Evolutionary conservation across 2,329 filamentous ascomycete genomes (phyloP), one percentile per base, ranked within the genome.

Genomic region (Verticillium klebahnii): DNA sequence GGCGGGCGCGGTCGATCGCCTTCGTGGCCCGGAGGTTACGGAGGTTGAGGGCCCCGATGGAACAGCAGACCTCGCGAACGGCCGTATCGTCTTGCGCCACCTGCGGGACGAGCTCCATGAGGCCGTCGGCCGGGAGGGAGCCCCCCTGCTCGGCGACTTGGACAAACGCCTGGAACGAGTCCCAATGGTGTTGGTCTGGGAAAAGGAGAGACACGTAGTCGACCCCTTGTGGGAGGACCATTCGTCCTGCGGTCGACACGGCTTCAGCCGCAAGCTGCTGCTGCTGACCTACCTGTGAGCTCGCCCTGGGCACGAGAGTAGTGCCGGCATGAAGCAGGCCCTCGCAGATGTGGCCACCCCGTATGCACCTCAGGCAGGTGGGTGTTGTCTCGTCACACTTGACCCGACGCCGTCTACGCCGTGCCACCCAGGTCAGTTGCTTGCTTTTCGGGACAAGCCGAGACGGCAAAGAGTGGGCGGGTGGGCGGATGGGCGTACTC

Each of bases 321-420:
- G 23, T 36, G 8, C n/a, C 37, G 2, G 56, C 34, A 29, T 62
- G 52, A 15, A 60, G 45, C 54, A 52, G 45, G n/a, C 45, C 45
- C 45, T 52, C 45, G 50, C 63, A 64, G 4, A 34, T 8, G n/a
- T 57, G 61, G 31, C 57, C 56, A 12, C 61, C 34, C 32, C 59
- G 57, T 37, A 57, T 40, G 61, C 78, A 81, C 45, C 72, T 73
- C 2, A 67, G 67, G 64, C 78, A 81, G 32, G 67, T 67, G 2
- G 78, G 78, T 7, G 71, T 73, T 5, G 70, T 68, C 63, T 80
- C 76, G 60, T 81, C 78, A 64, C 78, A 81, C 68, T 80, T 81
- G 39, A 75, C 69, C 65, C 80, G 78, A 19, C 78, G 74, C 37
- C 45, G 45, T n/a, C 45, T 52, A 40, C 40, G 39, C 60, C 62